Percentiles rank a stretch among this genome's conserved stretches.
phyloP scores from a whole-genome alignment of 306 rosid genomes.

The Vicia sativa region DNA sequence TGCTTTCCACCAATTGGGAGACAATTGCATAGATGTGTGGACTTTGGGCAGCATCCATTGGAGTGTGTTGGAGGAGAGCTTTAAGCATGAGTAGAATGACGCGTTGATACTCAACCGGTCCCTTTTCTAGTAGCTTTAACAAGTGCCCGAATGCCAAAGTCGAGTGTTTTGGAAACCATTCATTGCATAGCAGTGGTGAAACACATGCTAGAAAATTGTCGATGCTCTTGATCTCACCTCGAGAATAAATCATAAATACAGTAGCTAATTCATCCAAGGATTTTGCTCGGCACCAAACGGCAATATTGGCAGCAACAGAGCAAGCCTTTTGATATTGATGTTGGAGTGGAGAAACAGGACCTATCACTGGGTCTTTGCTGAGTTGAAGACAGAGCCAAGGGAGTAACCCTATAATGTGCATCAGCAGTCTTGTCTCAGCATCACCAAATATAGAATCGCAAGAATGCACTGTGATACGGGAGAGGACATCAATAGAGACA shows the following conservation, averaged over 20 bases:
- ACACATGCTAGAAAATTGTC: slow-evolving; percentile 87
- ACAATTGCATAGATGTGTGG: slow-evolving; percentile 96
- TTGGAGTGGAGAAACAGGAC: slow-evolving; percentile 86
- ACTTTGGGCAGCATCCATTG: slow-evolving; percentile 97
- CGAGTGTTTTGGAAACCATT: slow-evolving; percentile 97
- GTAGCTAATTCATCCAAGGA: slow-evolving; percentile 86
- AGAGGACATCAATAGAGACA: slow-evolving; percentile 91
- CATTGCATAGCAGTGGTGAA: slow-evolving; percentile 82
- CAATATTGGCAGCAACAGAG: slow-evolving; percentile 85
- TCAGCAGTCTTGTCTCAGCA: slow-evolving; percentile 88
- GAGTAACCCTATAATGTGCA: slow-evolving; percentile 97
- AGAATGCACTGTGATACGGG: slow-evolving; percentile 88
- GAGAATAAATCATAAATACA: slow-evolving; percentile 79
- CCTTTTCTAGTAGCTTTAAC: slow-evolving; percentile 83
- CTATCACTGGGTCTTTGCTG: slow-evolving; percentile 73
- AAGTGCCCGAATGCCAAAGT: slow-evolving; percentile 95
- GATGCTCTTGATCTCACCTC: slow-evolving; percentile 82
- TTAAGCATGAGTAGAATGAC: slow-evolving; percentile 92
- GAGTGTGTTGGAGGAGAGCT: slow-evolving; percentile 98
- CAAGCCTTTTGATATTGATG: slow-evolving; percentile 92
- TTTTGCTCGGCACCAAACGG: slow-evolving; percentile 93
- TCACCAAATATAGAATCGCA: slow-evolving; percentile 97
- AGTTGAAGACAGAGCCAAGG: slow-evolving; percentile 99
- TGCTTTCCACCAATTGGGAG: slow-evolving; percentile 97
- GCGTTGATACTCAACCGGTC: slow-evolving; percentile 95